Percentiles rank a stretch among this genome's conserved stretches.
These are phyloP conservation scores for Geosmithia morbida DNA, from an alignment of 2,329 filamentous ascomycete genomes.

Conservation along the genomic window DNA sequence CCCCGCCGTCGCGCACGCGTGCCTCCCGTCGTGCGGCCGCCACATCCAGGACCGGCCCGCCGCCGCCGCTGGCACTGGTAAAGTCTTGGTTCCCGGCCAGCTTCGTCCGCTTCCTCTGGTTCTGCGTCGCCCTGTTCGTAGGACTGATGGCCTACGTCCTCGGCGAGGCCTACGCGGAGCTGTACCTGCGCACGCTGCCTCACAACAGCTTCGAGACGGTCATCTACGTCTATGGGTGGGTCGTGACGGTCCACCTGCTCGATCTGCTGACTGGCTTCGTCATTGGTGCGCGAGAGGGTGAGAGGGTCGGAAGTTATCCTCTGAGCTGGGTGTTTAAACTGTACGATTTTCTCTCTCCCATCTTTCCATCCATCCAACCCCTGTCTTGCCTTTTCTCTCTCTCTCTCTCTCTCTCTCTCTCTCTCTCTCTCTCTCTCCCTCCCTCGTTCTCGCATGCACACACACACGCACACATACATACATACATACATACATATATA, in stretches of 20 bases:
- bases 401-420: no score
- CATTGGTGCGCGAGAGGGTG: constrained; percentile 48
- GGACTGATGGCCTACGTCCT: constrained; percentile 52
- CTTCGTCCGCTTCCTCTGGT: constrained; percentile 57
- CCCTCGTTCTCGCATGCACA: no score
- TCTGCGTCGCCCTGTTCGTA: constrained; percentile 47
- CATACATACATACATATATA: no score
- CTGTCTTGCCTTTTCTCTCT: constrained; percentile 6
- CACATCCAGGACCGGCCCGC: no score
- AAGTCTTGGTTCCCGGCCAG: constrained; percentile 45
- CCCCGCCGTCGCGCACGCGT: background rate
- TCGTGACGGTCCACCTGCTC: constrained; percentile 49
- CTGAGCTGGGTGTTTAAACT: constrained; percentile 58
- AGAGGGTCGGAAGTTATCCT: constrained; percentile 56
- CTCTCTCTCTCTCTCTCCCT: no score
- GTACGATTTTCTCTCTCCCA: constrained; percentile 16
- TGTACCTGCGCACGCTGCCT: constrained; percentile 51
- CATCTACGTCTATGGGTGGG: constrained; percentile 58
- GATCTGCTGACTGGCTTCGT: constrained; percentile 54
- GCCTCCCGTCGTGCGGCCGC: no score
- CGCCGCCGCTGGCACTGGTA: background rate
- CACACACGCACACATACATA: no score
- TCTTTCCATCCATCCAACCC: background rate
- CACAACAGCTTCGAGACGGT: constrained; percentile 53
- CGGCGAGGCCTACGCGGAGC: constrained; percentile 55